Conservation (phyloP, 2,329 filamentous ascomycete species). For the Cladophialophora carrionii region DNA sequence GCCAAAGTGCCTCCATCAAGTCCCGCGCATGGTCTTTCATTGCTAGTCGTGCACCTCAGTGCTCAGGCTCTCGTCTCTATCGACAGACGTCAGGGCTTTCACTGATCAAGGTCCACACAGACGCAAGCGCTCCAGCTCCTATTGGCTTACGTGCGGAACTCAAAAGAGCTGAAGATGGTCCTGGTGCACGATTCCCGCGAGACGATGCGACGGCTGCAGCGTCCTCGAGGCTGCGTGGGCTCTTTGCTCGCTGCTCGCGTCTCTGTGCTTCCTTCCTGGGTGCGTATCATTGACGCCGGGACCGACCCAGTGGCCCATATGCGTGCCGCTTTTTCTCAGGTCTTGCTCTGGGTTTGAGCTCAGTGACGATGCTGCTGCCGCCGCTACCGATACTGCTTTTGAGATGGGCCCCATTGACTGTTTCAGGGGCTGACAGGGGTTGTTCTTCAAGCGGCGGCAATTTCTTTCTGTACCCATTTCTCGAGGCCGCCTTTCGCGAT, state of each 20-base stretch:
- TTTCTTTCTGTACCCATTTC: conserved; percentile 78
- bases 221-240: neutral
- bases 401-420: neutral
- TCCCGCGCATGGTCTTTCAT: neutral
- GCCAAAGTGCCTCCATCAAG: neutral
- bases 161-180: neutral
- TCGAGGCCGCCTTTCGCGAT: conserved; percentile 77
- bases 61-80: neutral
- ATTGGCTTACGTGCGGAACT: too few relatives aligned
- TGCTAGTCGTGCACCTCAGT: neutral
- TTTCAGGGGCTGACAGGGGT: too few relatives aligned
- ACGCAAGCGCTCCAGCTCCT: too few relatives aligned
- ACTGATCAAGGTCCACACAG: too few relatives aligned
- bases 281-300: neutral
- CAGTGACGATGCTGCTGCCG: neutral
- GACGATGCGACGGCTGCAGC: neutral
- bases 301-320: neutral
- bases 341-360: neutral
- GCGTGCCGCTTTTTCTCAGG: neutral
- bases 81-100: too few relatives aligned
- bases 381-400: neutral
- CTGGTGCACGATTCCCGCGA: neutral
- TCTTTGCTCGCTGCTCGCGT: neutral
- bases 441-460: conserved; percentile 45
- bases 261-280: neutral